phyloP scores from a whole-genome alignment of 2,329 filamentous ascomycete species.

The Ascosphaera pollenicola region DNA sequence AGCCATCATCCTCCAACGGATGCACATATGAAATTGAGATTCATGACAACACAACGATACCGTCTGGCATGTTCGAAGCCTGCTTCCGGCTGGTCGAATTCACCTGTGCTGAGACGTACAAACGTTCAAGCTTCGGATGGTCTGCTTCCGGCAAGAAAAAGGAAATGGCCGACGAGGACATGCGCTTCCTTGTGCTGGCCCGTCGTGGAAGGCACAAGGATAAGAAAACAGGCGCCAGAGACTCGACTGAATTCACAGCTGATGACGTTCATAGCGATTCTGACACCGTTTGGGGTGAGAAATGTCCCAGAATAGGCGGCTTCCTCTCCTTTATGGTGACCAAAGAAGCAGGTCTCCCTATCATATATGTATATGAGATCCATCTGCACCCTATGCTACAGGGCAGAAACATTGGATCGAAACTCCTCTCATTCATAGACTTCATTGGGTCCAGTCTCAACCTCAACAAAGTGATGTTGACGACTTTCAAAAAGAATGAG shows the following conservation, averaged over 20 bases:
- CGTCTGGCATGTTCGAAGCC: conserved; percentile 19
- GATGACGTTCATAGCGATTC: neutral
- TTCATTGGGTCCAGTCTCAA: conserved; percentile 23
- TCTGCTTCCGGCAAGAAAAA: conserved; percentile 27
- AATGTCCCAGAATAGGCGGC: conserved; percentile 11
- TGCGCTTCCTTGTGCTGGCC: conserved; percentile 33
- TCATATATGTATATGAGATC: conserved; percentile 43
- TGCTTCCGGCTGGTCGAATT: conserved; percentile 31
- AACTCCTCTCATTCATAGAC: conserved; percentile 28
- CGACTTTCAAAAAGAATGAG: conserved; percentile 32
- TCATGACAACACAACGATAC: conserved; percentile 17
- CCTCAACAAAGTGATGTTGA: conserved; percentile 36
- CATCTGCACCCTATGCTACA: conserved; percentile 26
- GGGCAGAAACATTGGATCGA: conserved; percentile 27
- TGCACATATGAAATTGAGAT: conserved; percentile 9
- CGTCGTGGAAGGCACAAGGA: neutral
- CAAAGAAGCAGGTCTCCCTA: conserved; percentile 31
- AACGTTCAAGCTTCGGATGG: conserved; percentile 31
- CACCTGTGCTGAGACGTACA: conserved; percentile 32
- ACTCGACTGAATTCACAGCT: neutral
- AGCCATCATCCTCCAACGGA: conserved; percentile 1
- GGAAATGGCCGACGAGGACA: conserved; percentile 36
- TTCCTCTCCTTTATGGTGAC: conserved; percentile 35
- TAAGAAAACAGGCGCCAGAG: neutral
- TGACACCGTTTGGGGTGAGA: neutral